Base-by-base conservation (phyloP, 805 yeast species). In the Ogataea degrootiae region DNA sequence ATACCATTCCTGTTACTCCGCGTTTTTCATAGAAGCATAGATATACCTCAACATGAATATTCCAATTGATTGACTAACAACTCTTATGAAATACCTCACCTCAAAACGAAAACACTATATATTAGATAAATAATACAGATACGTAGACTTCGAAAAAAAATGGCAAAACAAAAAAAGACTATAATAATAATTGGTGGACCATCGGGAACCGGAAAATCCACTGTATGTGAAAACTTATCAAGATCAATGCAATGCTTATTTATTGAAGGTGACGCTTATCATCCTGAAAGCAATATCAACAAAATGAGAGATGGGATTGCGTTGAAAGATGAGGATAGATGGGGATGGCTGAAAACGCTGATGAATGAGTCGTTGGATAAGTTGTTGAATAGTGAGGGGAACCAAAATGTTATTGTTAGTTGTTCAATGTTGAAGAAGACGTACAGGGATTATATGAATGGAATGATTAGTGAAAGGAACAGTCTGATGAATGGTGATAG, bases 131-230 rank as follows among this genome's bases (percentile, higher is more conserved):
- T 19, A 19, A 19, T 19, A 2, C 21, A 35, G 23, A 16, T 36
- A 12, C 12, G 9, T 17, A 36, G 39, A 36, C 8, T 21, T 36
- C 11, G 11, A 12, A 36, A 16, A 17, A 5, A 36, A n/a, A 34
- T 15, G 17, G 1, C 22, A 5, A 17, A 15, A 16, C 31, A 23
- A 21, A 12, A 12, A 15, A 39, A 34, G 31, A 19, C 16, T 4
- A 15, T 67, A 1, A 44, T 67, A 7, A 81, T 90, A 2, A 80
- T 92, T 8, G 97, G 96, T 12, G 99, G 99, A 0, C 96, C 98
- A 0, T 91, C 97, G 0, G 98, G 98, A 8, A 86, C 96, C 2
- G 99, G 99, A 1, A 94, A 94, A 63, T 75, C 95, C 21, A 87
- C 97, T 2, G 77, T 86, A 19, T 96, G 87, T 0, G 68, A 69